These are phyloP conservation scores for Aspergillus sp. DNA, from an alignment of 2,329 filamentous ascomycete genomes.

Conservation along the genomic window DNA sequence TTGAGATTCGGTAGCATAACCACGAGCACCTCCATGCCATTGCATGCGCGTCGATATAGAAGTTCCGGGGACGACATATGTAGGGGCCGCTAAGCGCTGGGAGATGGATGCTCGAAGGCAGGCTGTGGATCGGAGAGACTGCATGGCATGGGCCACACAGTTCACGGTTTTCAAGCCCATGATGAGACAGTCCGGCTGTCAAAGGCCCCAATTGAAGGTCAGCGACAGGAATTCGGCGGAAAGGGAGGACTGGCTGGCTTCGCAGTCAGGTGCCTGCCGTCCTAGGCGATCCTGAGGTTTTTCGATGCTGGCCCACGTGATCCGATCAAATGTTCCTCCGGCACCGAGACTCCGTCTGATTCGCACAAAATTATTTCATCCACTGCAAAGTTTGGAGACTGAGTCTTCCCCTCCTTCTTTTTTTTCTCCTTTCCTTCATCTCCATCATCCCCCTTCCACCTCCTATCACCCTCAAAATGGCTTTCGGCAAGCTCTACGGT, in stretches of 20 bases:
- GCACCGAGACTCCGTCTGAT: constrained; percentile 22
- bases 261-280: constrained; percentile 5
- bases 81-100: constrained; percentile 35
- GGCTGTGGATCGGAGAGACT: constrained; percentile 29
- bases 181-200: constrained; percentile 15
- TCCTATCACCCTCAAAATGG: constrained; percentile 61
- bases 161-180: constrained; percentile 42
- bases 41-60: constrained; percentile 12
- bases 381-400: constrained; percentile 8
- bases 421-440: constrained; percentile 13
- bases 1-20: constrained; percentile 30
- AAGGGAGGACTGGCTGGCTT: not conserved
- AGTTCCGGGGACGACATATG: constrained; percentile 16
- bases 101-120: constrained; percentile 41
- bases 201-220: constrained; percentile 8
- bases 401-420: constrained; percentile 18
- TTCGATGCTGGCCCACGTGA: constrained; percentile 28
- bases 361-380: constrained; percentile 29
- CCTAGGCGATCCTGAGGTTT: constrained; percentile 23
- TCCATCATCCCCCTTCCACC: constrained; percentile 13
- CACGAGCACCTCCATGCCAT: constrained; percentile 22
- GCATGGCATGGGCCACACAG: constrained; percentile 36
- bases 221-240: not conserved
- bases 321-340: constrained; percentile 26
- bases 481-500: constrained; percentile 97